A percentile compares a stretch with the other conserved stretches of the same genome.
Conservation (phyloP, 805 yeast species). For the Saccharomycopsis sp. region DNA sequence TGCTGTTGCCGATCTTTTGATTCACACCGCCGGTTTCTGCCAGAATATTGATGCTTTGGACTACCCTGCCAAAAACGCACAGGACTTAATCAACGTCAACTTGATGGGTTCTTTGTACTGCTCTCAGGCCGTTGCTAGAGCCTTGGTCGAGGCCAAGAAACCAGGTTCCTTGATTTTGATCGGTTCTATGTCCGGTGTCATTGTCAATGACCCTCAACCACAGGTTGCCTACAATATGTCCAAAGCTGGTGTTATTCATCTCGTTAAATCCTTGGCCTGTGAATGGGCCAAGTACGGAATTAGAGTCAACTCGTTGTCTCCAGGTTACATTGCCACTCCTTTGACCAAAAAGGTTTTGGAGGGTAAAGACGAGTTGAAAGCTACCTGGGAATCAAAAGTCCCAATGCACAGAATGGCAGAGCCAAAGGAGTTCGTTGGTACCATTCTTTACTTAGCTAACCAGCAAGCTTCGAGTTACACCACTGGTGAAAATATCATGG, state of each 20-base stretch:
- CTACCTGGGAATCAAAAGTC: constrained; percentile 63
- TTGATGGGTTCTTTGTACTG: constrained; percentile 69
- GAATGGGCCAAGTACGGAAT: constrained; percentile 78
- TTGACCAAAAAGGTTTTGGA: constrained; percentile 65
- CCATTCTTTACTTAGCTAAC: constrained; percentile 66
- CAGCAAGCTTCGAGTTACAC: constrained; percentile 69
- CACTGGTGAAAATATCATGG: constrained; percentile 76
- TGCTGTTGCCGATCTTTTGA: constrained; percentile 54
- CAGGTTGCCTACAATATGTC: constrained; percentile 79
- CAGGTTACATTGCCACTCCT: constrained; percentile 78
- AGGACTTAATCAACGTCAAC: constrained; percentile 62
- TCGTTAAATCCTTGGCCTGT: constrained; percentile 67
- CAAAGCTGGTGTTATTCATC: constrained; percentile 80
- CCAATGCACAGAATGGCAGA: constrained; percentile 83
- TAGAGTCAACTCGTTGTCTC: constrained; percentile 72
- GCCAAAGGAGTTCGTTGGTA: constrained; percentile 76
- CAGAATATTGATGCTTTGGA: constrained; percentile 75
- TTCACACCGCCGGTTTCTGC: constrained; percentile 82
- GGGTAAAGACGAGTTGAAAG: constrained; percentile 54
- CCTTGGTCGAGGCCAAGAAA: constrained; percentile 46
- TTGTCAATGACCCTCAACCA: constrained; percentile 74
- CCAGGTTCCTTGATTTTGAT: constrained; percentile 60
- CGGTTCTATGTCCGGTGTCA: constrained; percentile 76
- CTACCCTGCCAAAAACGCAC: constrained; percentile 67
- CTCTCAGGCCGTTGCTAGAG: constrained; percentile 66